Conservation (phyloP, 148 eudicot genomes). For the Tetragonia tetragonoides region DNA sequence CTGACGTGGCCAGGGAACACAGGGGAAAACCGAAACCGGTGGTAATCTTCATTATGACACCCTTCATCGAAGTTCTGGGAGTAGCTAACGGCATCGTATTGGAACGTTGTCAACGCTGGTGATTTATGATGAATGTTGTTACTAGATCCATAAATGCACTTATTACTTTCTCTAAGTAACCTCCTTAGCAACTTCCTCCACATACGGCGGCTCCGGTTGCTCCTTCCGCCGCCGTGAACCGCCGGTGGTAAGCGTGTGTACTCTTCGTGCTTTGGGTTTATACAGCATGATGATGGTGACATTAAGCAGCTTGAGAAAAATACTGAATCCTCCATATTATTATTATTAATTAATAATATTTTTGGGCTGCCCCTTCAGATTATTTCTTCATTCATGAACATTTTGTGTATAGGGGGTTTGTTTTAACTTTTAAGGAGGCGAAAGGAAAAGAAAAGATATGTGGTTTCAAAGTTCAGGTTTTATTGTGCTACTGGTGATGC, state of each 20-base stretch:
- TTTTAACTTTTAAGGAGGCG: neutral
- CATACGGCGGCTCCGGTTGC: conserved; percentile 35
- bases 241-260: conserved; percentile 44
- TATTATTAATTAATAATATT: neutral
- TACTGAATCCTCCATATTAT: conserved; percentile 29
- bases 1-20: conserved; percentile 3
- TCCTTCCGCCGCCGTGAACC: conserved; percentile 5
- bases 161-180: conserved; percentile 47
- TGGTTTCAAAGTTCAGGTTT: neutral
- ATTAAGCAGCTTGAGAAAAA: conserved; percentile 52
- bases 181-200: conserved; percentile 54
- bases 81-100: conserved; percentile 72
- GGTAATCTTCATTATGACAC: conserved; percentile 42
- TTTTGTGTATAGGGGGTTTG: neutral
- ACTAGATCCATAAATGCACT: conserved; percentile 35
- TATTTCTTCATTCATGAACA: no score
- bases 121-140: neutral
- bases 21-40: conserved; percentile 26
- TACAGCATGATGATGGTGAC: conserved; percentile 59
- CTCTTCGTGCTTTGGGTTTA: conserved; percentile 50
- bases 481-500: no score
- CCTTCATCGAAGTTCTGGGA: conserved; percentile 86
- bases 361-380: no score
- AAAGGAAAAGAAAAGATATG: neutral
- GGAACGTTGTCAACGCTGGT: conserved; percentile 37